A percentile compares a stretch with the other conserved stretches of the same genome.
Evolutionary conservation across 2,329 filamentous ascomycete species (phyloP).

Genomic region (Drechslera avenae): DNA sequence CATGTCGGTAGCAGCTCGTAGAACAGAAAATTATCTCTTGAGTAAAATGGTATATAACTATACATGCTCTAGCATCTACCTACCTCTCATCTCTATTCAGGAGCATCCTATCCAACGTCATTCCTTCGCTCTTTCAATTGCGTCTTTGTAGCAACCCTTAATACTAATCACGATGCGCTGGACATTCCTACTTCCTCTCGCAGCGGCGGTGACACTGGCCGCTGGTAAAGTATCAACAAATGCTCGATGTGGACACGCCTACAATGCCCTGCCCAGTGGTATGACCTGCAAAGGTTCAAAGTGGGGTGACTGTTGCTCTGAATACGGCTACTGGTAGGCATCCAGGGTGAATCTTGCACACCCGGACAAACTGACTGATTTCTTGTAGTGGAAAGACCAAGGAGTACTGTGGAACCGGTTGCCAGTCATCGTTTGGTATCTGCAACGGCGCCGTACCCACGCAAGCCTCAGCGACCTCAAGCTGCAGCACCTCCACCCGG

Average conservation of each 20-base stretch:
- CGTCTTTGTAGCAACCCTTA: no score
- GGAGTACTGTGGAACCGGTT: conserved; percentile 4
- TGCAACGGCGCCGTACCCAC: background rate
- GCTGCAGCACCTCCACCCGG: conserved; percentile 13
- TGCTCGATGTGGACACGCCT: conserved; percentile 2
- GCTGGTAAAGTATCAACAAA: background rate
- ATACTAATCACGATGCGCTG: no score
- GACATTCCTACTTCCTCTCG: no score
- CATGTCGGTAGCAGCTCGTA: no score
- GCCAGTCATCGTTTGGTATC: background rate
- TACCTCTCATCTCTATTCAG: no score
- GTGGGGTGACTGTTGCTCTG: conserved; percentile 6
- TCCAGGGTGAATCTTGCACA: background rate
- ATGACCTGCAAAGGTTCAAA: conserved; percentile 3
- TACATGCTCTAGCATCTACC: no score
- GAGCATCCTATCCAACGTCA: no score
- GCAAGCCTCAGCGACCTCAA: conserved; percentile 5
- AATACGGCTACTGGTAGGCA: conserved; percentile 2
- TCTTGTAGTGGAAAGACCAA: background rate
- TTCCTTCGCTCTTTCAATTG: no score
- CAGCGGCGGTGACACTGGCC: no score
- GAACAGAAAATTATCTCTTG: no score
- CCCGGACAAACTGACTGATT: background rate
- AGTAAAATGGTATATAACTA: no score
- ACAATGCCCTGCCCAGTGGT: background rate